Conservation (phyloP, 495 filamentous ascomycete genomes). For the Mycothermus thermophilus region DNA sequence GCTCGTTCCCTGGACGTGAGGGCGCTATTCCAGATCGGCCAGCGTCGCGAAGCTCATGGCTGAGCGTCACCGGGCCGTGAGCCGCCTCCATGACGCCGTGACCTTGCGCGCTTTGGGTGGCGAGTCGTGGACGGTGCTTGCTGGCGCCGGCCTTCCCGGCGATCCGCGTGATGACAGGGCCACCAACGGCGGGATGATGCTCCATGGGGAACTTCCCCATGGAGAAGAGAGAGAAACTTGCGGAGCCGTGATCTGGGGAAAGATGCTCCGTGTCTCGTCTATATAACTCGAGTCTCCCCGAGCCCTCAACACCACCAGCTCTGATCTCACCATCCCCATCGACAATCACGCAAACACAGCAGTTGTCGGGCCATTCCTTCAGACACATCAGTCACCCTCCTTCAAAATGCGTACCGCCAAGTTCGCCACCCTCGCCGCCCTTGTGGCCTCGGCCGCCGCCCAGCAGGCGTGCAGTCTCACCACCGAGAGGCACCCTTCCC, state of each 20-base stretch:
- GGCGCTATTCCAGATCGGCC: constrained; percentile 12
- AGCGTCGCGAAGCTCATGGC: constrained; percentile 4
- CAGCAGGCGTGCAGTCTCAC: constrained; percentile 46
- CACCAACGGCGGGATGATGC: not conserved
- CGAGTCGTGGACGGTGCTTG: constrained; percentile 1
- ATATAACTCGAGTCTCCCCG: constrained; percentile 14
- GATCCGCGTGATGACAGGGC: constrained; percentile 4
- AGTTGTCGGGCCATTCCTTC: constrained; percentile 2
- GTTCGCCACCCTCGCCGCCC: constrained; percentile 26
- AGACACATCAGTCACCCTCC: not conserved
- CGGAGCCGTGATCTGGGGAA: not conserved
- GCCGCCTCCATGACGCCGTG: constrained; percentile 10
- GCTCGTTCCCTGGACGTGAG: not conserved
- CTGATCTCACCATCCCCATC: constrained; percentile 12
- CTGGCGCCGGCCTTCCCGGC: constrained; percentile 5
- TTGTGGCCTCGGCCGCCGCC: constrained; percentile 29
- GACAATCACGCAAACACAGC: constrained; percentile 15
- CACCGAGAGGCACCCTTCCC: constrained; percentile 42
- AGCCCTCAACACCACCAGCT: not conserved
- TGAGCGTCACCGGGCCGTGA: constrained; percentile 17
- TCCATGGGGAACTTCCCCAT: constrained; percentile 3
- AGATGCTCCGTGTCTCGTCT: constrained; percentile 1
- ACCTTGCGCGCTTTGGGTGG: constrained; percentile 2
- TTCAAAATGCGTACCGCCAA: constrained; percentile 20
- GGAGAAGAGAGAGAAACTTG: not conserved